Percentiles rank a stretch among this genome's conserved stretches.
Conservation (phyloP, 139 green algal genomes). For the Tetraselmis chui region DNA sequence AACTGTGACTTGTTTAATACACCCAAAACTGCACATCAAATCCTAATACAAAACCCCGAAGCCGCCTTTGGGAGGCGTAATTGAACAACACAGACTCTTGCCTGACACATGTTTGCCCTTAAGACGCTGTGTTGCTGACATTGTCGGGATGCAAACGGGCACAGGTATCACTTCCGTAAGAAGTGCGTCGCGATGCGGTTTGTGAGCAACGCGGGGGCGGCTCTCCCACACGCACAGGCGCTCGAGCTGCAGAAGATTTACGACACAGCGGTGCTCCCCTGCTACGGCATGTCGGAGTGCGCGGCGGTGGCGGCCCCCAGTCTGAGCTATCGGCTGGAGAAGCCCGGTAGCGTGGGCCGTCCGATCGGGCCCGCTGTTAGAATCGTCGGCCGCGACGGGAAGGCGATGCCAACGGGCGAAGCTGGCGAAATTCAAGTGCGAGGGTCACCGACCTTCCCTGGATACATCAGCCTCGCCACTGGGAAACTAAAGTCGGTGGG, state of each 20-base stretch:
- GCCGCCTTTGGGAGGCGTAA: too few relatives aligned
- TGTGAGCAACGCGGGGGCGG: slow-evolving; percentile 15
- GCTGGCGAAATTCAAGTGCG: slow-evolving; percentile 54
- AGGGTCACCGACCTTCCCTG: slow-evolving; percentile 71
- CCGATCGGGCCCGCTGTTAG: slow-evolving; percentile 23
- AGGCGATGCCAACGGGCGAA: slow-evolving; percentile 18
- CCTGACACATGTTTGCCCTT: too few relatives aligned
- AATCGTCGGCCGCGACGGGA: slow-evolving; percentile 28
- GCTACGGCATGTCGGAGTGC: slow-evolving; percentile 30
- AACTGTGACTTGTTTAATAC: too few relatives aligned
- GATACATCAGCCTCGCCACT: slow-evolving; percentile 69
- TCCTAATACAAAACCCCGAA: too few relatives aligned
- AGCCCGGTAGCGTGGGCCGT: slow-evolving; percentile 33
- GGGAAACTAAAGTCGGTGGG: slow-evolving; percentile 66
- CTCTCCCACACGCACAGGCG: slow-evolving; percentile 2
- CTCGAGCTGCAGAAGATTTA: slow-evolving; percentile 9
- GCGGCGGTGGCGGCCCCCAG: slow-evolving; percentile 22
- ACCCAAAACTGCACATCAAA: too few relatives aligned
- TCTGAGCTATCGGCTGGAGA: slow-evolving; percentile 15
- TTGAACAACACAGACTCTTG: too few relatives aligned
- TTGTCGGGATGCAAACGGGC: too few relatives aligned
- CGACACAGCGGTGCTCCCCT: slow-evolving; percentile 16
- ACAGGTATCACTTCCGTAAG: too few relatives aligned
- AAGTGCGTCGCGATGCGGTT: slow-evolving; percentile 1
- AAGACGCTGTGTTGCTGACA: too few relatives aligned